Conservation (phyloP, 345 rosid species). For the Murraya koenigii region DNA sequence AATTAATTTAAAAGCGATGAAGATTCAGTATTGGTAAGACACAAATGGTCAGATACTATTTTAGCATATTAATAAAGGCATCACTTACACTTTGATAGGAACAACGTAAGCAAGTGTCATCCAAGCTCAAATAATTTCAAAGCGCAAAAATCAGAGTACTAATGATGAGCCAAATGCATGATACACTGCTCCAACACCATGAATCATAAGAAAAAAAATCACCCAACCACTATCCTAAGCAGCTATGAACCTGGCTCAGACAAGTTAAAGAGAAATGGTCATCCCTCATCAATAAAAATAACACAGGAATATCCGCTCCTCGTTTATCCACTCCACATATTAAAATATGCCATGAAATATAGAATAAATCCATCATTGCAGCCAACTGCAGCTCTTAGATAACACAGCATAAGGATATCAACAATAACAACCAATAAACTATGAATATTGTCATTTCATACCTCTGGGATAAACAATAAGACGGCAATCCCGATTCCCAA, state of each 20-base stretch:
- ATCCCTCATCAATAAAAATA: not conserved
- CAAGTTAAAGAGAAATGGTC: slow-evolving; percentile 7
- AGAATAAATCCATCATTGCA: not conserved
- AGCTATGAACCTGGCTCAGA: slow-evolving; percentile 16
- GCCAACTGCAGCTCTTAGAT: not conserved
- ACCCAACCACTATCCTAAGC: slow-evolving; percentile 11
- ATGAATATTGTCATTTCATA: slow-evolving; percentile 27
- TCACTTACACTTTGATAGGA: slow-evolving; percentile 12
- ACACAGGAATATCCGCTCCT: not conserved
- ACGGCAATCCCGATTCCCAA: slow-evolving; percentile 96
- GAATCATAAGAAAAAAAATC: slow-evolving; percentile 12
- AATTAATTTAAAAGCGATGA: not conserved
- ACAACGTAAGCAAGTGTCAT: slow-evolving; percentile 11
- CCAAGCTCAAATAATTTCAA: slow-evolving; percentile 17
- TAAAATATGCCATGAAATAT: not conserved
- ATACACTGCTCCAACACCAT: not conserved
- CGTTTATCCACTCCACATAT: not conserved
- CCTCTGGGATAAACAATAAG: slow-evolving; percentile 99
- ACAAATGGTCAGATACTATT: not conserved
- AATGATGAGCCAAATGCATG: slow-evolving; percentile 12
- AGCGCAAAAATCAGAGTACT: slow-evolving; percentile 7
- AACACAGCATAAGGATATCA: not conserved
- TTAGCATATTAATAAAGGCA: slow-evolving; percentile 5
- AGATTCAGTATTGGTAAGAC: not conserved
- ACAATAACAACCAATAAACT: not conserved